Conservation (phyloP, 2,329 filamentous ascomycete genomes). For the Penicillium sp. region DNA sequence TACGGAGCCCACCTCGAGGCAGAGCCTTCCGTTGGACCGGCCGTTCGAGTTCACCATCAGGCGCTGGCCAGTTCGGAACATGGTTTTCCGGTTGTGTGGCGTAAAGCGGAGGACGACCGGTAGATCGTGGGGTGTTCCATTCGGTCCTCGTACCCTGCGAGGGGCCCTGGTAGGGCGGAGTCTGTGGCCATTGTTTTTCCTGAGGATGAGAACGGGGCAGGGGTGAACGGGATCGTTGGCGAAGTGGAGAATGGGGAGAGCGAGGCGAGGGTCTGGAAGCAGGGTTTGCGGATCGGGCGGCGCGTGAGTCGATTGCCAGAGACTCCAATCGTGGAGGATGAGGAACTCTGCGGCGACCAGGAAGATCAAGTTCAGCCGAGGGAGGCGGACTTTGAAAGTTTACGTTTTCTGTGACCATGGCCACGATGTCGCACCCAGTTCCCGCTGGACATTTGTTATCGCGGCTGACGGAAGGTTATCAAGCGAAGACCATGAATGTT, state of each 20-base stretch:
- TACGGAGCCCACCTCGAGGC: conserved; percentile 33
- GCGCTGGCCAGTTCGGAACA: conserved; percentile 17
- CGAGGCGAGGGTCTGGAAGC: conserved; percentile 20
- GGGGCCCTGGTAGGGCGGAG: conserved; percentile 18
- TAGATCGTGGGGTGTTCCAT: conserved; percentile 18
- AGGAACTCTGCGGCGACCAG: conserved; percentile 31
- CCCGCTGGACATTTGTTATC: conserved; percentile 44
- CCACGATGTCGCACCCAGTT: conserved; percentile 39
- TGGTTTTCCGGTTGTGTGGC: conserved; percentile 18
- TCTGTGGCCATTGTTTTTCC: conserved; percentile 19
- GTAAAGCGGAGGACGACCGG: conserved; percentile 24
- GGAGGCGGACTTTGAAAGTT: conserved; percentile 35
- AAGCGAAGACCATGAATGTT: conserved; percentile 1
- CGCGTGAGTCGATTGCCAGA: conserved; percentile 30
- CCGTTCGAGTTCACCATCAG: conserved; percentile 27
- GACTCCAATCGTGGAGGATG: conserved; percentile 33
- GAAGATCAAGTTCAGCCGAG: conserved; percentile 32
- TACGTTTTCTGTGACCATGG: conserved; percentile 48
- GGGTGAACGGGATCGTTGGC: conserved; percentile 24
- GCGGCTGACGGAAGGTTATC: conserved; percentile 15
- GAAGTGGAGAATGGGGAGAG: conserved; percentile 20
- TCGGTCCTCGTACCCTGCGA: conserved; percentile 18
- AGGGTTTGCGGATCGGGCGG: conserved; percentile 20
- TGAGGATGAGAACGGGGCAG: conserved; percentile 16
- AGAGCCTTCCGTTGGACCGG: conserved; percentile 27